Percentiles rank a stretch among this genome's conserved stretches.
These are phyloP conservation scores for Coelastrella sp. DNA, from an alignment of 139 green algal species.

Conservation along the genomic window DNA sequence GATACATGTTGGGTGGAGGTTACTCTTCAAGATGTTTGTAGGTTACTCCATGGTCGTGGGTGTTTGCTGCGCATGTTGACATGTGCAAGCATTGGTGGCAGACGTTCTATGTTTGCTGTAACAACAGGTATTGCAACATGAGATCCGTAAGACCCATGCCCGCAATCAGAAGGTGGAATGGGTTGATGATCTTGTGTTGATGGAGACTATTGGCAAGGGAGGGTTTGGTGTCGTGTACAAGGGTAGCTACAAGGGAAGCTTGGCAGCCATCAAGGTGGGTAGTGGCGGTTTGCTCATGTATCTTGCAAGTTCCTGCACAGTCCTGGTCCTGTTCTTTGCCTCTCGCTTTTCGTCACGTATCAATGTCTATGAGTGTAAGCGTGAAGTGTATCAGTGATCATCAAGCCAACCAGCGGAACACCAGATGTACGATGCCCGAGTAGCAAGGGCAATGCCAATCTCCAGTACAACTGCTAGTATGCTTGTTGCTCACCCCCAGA, in stretches of 20 bases:
- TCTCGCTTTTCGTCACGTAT: no score
- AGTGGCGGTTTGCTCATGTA: background rate
- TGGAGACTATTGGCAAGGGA: constrained; percentile 71
- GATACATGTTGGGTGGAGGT: no score
- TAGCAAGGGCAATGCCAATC: no score
- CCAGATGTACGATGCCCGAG: no score
- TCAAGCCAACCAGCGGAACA: no score
- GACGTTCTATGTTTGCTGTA: background rate
- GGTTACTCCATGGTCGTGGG: no score
- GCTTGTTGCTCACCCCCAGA: no score
- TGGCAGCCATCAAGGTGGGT: constrained; percentile 71
- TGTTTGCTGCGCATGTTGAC: background rate
- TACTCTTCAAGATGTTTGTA: no score
- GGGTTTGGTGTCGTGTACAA: constrained; percentile 78
- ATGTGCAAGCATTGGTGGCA: background rate
- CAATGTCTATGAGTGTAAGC: no score
- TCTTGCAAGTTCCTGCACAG: background rate
- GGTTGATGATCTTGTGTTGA: constrained; percentile 67
- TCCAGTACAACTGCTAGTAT: no score
- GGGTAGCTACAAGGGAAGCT: constrained; percentile 67
- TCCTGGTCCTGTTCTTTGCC: background rate
- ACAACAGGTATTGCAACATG: constrained; percentile 69
- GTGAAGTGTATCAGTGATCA: no score
- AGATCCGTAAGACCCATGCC: constrained; percentile 70
- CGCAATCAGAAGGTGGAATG: constrained; percentile 63